These are phyloP conservation scores for Rhynchosporium graminicola DNA, from an alignment of 2,329 filamentous ascomycete species.

Conservation along the genomic window DNA sequence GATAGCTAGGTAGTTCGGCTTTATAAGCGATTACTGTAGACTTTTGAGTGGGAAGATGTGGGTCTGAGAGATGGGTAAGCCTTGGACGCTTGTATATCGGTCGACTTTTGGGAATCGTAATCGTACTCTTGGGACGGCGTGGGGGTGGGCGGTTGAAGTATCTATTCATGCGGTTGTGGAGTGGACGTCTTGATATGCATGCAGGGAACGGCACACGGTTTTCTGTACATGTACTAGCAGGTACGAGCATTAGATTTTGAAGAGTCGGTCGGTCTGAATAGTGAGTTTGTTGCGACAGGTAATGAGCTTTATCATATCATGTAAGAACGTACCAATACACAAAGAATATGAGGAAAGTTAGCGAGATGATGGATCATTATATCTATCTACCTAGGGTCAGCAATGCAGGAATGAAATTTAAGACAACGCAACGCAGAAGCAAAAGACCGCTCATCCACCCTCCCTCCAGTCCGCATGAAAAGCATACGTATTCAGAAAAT, in stretches of 20 bases:
- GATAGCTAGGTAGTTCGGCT: too few relatives aligned
- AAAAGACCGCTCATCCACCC: neutral
- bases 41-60: too few relatives aligned
- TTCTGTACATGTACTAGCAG: neutral
- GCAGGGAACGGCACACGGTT: neutral
- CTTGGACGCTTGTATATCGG: too few relatives aligned
- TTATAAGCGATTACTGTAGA: too few relatives aligned
- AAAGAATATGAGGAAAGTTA: too few relatives aligned
- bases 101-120: too few relatives aligned
- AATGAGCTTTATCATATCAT: too few relatives aligned
- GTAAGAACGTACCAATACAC: too few relatives aligned
- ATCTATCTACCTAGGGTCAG: too few relatives aligned
- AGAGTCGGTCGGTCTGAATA: too few relatives aligned
- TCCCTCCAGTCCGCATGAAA: neutral
- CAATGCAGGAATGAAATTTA: neutral
- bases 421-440: neutral
- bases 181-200: conserved; percentile 7
- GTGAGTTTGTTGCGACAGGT: too few relatives aligned
- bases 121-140: neutral
- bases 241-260: neutral
- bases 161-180: neutral
- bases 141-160: neutral
- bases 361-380: neutral
- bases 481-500: neutral
- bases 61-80: too few relatives aligned